A percentile compares a stretch with the other conserved stretches of the same genome.
Conservation (phyloP, 768 basidiomycete species). For the Xerocomus potaroensis region DNA sequence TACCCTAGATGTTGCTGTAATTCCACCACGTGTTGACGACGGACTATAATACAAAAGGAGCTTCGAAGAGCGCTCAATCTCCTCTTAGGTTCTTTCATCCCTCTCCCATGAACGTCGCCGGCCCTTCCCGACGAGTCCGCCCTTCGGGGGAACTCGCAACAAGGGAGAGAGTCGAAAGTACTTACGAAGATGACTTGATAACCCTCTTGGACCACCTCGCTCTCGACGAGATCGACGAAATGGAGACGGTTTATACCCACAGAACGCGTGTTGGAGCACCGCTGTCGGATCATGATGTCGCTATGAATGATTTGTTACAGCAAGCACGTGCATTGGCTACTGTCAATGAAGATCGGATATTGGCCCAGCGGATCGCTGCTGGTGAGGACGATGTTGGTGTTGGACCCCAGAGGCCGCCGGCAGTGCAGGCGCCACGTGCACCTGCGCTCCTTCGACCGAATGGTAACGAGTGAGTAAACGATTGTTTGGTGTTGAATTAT, state of each 20-base stretch:
- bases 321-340: background rate
- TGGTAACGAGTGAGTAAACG: background rate
- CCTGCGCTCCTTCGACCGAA: no score
- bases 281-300: background rate
- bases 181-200: background rate
- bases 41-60: no score
- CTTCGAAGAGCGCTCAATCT: no score
- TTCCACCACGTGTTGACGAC: no score
- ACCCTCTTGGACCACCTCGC: background rate
- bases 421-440: background rate
- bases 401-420: no score
- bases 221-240: background rate
- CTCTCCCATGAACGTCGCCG: background rate
- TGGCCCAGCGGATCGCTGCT: background rate
- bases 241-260: background rate
- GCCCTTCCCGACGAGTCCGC: background rate
- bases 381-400: background rate
- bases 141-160: background rate
- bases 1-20: no score
- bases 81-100: no score
- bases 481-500: no score
- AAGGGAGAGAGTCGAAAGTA: background rate
- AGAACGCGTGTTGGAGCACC: background rate
- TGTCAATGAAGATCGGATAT: background rate
- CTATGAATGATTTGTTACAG: background rate